These are phyloP conservation scores for Bretschneidera sinensis DNA, from an alignment of 345 rosid species.

Conservation along the genomic window DNA sequence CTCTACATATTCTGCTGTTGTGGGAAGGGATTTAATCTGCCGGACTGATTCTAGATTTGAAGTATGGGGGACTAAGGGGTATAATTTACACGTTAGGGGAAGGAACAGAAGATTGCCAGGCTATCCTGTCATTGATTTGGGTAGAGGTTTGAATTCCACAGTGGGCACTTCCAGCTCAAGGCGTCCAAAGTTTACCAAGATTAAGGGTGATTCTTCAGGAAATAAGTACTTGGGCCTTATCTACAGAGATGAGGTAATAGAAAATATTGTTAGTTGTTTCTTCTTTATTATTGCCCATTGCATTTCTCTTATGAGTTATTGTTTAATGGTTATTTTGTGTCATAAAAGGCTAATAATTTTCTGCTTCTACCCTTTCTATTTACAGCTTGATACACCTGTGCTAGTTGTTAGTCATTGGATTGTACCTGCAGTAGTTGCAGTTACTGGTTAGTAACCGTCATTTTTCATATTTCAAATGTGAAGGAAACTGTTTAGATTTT, in stretches of 20 bases:
- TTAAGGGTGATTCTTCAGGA: conserved; percentile 37
- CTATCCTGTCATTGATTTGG: conserved; percentile 54
- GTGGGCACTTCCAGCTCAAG: conserved; percentile 28
- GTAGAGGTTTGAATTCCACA: conserved; percentile 50
- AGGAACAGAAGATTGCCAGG: conserved; percentile 72
- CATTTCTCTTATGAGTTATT: background rate
- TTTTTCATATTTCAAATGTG: background rate
- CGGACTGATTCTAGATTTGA: conserved; percentile 79
- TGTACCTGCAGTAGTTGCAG: conserved; percentile 58
- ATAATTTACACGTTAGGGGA: conserved; percentile 62
- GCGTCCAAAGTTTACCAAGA: conserved; percentile 31
- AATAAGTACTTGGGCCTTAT: conserved; percentile 56
- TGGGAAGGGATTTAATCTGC: conserved; percentile 74
- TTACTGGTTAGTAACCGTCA: conserved; percentile 47
- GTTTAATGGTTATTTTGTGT: too few relatives aligned
- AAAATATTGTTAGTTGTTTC: background rate
- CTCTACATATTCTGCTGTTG: conserved; percentile 71
- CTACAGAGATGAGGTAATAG: conserved; percentile 66
- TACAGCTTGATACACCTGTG: conserved; percentile 74
- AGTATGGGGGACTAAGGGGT: conserved; percentile 93
- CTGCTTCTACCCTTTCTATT: background rate
- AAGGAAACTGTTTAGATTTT: background rate
- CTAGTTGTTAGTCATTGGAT: conserved; percentile 75
- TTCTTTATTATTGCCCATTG: background rate
- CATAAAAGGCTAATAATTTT: conserved; percentile 12